Evolutionary conservation across 805 yeast genomes (phyloP).

Genomic region (Lipomyces lipofer): DNA sequence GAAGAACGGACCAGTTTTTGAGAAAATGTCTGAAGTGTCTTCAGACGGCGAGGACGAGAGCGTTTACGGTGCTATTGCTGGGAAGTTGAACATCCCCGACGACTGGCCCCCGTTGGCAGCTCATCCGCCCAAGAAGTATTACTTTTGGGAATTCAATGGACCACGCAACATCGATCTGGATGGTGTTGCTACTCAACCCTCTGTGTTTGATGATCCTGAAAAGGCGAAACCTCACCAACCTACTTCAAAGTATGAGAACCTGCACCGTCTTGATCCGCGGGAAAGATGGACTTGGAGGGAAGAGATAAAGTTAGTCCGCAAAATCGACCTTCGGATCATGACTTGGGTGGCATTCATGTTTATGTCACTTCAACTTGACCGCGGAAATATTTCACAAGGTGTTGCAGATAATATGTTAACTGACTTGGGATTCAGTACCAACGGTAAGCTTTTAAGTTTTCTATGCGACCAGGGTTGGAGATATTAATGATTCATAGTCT

Average conservation of each 20-base stretch:
- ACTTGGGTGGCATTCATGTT: conserved; percentile 58
- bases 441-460: conserved; percentile 33
- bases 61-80: conserved; percentile 1
- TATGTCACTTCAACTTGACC: conserved; percentile 56
- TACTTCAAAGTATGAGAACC: conserved; percentile 29
- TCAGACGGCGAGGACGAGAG: neutral
- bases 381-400: conserved; percentile 57
- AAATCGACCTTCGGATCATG: conserved; percentile 55
- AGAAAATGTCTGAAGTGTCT: neutral
- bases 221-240: conserved; percentile 20
- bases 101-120: conserved; percentile 9
- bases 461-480: neutral
- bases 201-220: conserved; percentile 33
- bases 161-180: conserved; percentile 13
- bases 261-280: conserved; percentile 55
- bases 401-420: conserved; percentile 53
- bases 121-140: conserved; percentile 4
- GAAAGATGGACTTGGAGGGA: conserved; percentile 58
- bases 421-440: conserved; percentile 53
- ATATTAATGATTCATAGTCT: conserved; percentile 36
- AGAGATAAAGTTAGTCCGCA: conserved; percentile 50
- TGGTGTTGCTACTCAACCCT: conserved; percentile 29
- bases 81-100: conserved; percentile 7
- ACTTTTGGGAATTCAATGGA: conserved; percentile 9
- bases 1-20: neutral